Percentiles rank a stretch among this genome's conserved stretches.
phyloP scores from a whole-genome alignment of 1,284 basidiomycete species.

The Flammula alnicola region DNA sequence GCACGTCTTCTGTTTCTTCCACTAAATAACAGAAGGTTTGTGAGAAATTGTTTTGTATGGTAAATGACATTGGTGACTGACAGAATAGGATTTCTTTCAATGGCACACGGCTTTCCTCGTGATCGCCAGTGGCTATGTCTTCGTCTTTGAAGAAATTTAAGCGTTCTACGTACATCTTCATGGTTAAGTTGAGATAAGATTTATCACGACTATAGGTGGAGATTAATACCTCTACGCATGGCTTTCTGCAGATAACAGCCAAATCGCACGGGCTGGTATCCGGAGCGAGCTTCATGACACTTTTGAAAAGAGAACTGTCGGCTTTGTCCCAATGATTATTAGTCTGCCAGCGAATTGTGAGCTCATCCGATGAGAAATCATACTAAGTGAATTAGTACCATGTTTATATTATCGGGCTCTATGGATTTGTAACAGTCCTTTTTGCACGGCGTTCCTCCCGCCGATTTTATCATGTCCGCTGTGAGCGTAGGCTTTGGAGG shows the following conservation, averaged over 20 bases:
- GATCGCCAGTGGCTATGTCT: no score
- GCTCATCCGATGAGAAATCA: not conserved
- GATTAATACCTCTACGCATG: slow-evolving; percentile 51
- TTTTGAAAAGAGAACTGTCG: slow-evolving; percentile 32
- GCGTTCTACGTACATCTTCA: no score
- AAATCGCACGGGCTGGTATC: slow-evolving; percentile 48
- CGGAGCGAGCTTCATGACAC: slow-evolving; percentile 38
- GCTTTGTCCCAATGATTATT: slow-evolving; percentile 33
- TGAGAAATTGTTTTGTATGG: no score
- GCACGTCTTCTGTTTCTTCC: no score
- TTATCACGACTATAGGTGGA: no score
- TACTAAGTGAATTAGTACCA: slow-evolving; percentile 1
- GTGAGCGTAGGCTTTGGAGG: slow-evolving; percentile 25
- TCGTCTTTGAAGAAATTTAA: no score
- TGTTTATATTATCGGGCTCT: slow-evolving; percentile 6
- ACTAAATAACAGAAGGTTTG: no score
- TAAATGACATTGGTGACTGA: no score
- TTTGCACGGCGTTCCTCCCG: slow-evolving; percentile 19
- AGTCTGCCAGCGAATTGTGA: slow-evolving; percentile 17
- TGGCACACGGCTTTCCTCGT: no score
- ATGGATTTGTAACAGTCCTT: slow-evolving; percentile 25
- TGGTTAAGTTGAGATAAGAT: no score
- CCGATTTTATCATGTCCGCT: slow-evolving; percentile 14
- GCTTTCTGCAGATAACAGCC: slow-evolving; percentile 45
- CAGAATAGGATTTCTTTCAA: no score